phyloP scores from a whole-genome alignment of 164 flowering plant species.

The Vitis cinerea region DNA sequence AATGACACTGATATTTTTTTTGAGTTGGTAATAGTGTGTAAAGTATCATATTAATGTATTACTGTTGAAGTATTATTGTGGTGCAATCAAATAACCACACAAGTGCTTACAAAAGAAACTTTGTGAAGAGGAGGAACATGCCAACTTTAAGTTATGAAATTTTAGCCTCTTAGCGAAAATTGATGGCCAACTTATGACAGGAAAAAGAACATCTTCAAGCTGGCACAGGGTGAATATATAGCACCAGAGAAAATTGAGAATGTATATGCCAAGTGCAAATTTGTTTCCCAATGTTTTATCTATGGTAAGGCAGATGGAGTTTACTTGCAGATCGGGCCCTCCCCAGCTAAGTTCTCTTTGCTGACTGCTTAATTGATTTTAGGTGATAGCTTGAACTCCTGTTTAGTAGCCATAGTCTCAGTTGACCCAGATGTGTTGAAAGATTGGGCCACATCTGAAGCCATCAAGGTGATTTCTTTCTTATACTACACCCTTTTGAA shows the following conservation, averaged over 20 bases:
- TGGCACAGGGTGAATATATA: slow-evolving; percentile 98
- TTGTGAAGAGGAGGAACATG: too few relatives aligned
- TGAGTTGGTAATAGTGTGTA: too few relatives aligned
- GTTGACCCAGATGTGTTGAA: slow-evolving; percentile 73
- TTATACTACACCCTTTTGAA: too few relatives aligned
- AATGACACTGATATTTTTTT: too few relatives aligned
- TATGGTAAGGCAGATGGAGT: slow-evolving; percentile 56
- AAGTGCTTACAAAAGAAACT: too few relatives aligned
- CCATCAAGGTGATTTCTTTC: slow-evolving; percentile 52
- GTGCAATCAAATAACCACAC: too few relatives aligned
- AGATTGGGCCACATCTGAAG: slow-evolving; percentile 79
- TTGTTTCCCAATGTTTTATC: slow-evolving; percentile 80
- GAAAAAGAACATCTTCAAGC: slow-evolving; percentile 95
- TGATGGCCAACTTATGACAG: slow-evolving; percentile 28
- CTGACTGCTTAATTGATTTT: slow-evolving; percentile 18
- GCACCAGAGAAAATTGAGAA: slow-evolving; percentile 98
- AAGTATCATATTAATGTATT: too few relatives aligned
- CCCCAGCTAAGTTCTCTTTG: background rate
- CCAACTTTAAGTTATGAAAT: too few relatives aligned
- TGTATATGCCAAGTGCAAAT: slow-evolving; percentile 90
- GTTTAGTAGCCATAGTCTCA: slow-evolving; percentile 75
- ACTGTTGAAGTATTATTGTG: too few relatives aligned
- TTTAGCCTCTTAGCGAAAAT: too few relatives aligned
- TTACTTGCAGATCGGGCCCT: background rate
- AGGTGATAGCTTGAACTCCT: slow-evolving; percentile 94